Evolutionary conservation across 805 yeast species (phyloP), one percentile per base, ranked within the genome.

Genomic region (Millerago galiae): DNA sequence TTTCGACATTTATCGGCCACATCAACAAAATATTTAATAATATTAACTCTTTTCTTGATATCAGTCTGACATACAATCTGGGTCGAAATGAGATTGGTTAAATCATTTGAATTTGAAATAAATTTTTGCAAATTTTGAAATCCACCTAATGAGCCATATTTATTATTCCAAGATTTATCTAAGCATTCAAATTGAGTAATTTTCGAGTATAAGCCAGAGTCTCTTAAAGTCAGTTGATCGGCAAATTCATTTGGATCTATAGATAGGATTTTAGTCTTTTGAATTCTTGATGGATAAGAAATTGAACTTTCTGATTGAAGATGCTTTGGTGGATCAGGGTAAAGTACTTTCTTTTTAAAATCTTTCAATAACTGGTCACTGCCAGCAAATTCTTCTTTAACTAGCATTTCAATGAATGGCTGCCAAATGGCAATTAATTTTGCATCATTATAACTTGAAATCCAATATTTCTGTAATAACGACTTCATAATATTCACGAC

Each of bases 51-150:
- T 49, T 75, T 77, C 50, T 77, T 74, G 3, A 75, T 59, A 40
- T 87, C 95, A 8, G 67, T 63, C 45, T 78, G 78, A 34, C 75
- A 66, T 43, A 91, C 74, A 48, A 91, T 83, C 70, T 79, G 76
- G 48, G 77, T 81, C 0, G 93, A 80, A 9, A 87, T 87, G 66
- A 81, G 88, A 58, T 83, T 84, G 0, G 97, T 88, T 44, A 90
- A 64, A 43, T 77, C 78, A 56, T 91, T 91, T 15, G 96, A 88
- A 43, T 81, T 77, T 38, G 72, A 68, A 49, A 87, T 83, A 55
- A 85, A 85, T 26, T 66, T 67, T 16, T 83, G 70, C 41, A 85
- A 78, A 55, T 73, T 65, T 41, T 74, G 73, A 24, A 71, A 68
- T 2, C 74, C 75, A 24, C 77, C 79, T 45, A 67, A 56, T 37